Base-by-base conservation (phyloP, 2,329 filamentous ascomycete species). In the Fusarium sp. region DNA sequence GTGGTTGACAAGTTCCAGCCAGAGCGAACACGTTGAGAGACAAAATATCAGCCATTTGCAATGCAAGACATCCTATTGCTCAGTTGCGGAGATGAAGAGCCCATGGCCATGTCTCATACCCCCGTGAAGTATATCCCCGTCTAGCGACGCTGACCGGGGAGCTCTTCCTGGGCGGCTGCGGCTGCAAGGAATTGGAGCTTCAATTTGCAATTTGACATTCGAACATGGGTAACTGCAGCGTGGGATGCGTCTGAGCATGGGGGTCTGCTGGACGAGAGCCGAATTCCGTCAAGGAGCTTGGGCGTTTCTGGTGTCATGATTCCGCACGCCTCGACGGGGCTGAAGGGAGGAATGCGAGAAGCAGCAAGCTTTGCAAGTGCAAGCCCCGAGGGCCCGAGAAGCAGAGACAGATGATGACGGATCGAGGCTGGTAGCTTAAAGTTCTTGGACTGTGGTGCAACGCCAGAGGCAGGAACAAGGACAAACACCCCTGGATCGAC, bases 1-100 rank as follows among this genome's bases (percentile, higher is more conserved):
- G 15, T 11, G 16, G 31, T 23, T 46, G 18, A 37, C 15, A 40
- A 31, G 44, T 23, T 34, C 41, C 31, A 30, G 54, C 39, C 34
- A 27, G 13, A 16, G 43, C 11, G 39, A 43, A 60, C 31, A 28
- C 15, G 7, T 31, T 16, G n/a, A 34, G 50, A 36, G 48, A 54
- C 36, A 23, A 53, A 44, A 60, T 34, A 18, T 18, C 36, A 15
- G 34, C 36, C 34, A 71, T 71, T 71, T 71, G 68, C 61, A 71
- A 71, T 71, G 51, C 57, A 18, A 37, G 41, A 37, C 43, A 37
- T 55, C 41, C 40, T 59, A 71, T 71, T 71, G 68, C 46, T 66
- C 57, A 46, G 39, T 58, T 46, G 18, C 52, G 56, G 55, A 58
- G 48, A 55, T 48, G 39, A 51, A 53, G 31, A 51, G 44, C 46